Evolutionary conservation across 495 filamentous ascomycete species (phyloP).

Genomic region (Trypethelium eluteriae): DNA sequence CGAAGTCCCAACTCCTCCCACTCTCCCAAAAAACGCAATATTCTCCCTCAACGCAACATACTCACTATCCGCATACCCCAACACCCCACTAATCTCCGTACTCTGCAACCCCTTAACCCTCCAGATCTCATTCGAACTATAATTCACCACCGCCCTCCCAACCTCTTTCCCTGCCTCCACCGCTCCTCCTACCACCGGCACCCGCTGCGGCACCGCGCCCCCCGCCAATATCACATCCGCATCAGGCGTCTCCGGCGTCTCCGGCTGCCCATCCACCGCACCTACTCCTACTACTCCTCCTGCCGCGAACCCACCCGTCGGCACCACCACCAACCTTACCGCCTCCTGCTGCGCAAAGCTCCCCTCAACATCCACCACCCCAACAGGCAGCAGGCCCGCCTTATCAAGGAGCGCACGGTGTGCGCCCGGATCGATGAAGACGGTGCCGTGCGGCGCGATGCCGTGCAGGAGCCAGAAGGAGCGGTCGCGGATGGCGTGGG

Average conservation of each 20-base stretch:
- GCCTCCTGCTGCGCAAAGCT: constrained; percentile 86
- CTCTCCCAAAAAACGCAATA: constrained; percentile 59
- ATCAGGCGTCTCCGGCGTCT: constrained; percentile 30
- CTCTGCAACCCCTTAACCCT: constrained; percentile 80
- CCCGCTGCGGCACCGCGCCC: constrained; percentile 50
- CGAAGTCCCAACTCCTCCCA: not conserved
- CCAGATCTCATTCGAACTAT: constrained; percentile 71
- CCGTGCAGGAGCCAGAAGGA: constrained; percentile 97
- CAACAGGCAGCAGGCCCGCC: constrained; percentile 84
- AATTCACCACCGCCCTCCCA: constrained; percentile 88
- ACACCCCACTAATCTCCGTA: constrained; percentile 61
- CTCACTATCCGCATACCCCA: constrained; percentile 91
- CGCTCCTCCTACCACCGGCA: constrained; percentile 28
- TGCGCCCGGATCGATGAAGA: constrained; percentile 88
- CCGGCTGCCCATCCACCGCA: not conserved
- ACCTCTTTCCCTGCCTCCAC: constrained; percentile 68
- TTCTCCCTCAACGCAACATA: constrained; percentile 89
- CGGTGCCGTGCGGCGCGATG: constrained; percentile 78
- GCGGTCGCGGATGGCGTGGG: constrained; percentile 77
- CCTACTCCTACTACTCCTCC: no score
- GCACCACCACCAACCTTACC: constrained; percentile 71
- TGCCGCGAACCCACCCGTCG: constrained; percentile 13
- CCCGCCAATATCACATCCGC: constrained; percentile 75
- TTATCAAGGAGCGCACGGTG: constrained; percentile 68
- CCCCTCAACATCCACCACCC: constrained; percentile 82